Evolutionary conservation across 345 rosid genomes (phyloP).

Genomic region (Ceriops zippeliana): DNA sequence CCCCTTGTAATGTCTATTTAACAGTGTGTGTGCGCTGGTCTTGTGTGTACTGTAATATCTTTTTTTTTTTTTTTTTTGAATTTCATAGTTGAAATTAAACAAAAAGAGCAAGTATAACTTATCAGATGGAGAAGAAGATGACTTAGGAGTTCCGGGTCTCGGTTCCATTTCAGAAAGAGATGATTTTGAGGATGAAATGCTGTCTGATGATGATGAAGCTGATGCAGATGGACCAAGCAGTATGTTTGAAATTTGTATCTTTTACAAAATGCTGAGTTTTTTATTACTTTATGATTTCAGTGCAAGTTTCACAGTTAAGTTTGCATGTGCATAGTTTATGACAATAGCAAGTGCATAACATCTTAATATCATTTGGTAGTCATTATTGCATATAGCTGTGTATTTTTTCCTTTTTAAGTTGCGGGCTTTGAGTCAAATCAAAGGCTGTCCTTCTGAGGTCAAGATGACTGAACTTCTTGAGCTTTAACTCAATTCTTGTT

Average conservation of each 20-base stretch:
- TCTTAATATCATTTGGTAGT: background rate
- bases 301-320: background rate
- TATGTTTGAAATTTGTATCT: slow-evolving; percentile 15
- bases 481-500: too few relatives aligned
- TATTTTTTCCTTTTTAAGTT: background rate
- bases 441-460: too few relatives aligned
- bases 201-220: slow-evolving; percentile 52
- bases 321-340: too few relatives aligned
- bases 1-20: background rate
- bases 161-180: slow-evolving; percentile 47
- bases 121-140: slow-evolving; percentile 85
- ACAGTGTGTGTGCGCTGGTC: background rate
- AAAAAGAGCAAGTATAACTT: slow-evolving; percentile 76
- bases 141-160: slow-evolving; percentile 41
- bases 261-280: background rate
- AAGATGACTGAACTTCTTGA: background rate
- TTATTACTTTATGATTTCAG: background rate
- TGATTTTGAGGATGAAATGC: slow-evolving; percentile 69
- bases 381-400: background rate
- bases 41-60: background rate
- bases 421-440: too few relatives aligned
- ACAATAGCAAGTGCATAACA: background rate
- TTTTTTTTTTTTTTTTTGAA: slow-evolving; percentile 4
- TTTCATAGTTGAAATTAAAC: slow-evolving; percentile 45
- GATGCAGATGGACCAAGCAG: slow-evolving; percentile 32